Percentiles rank a stretch among this genome's conserved stretches.
Evolutionary conservation across 371 early-diverging fungal species (phyloP).

Genomic region (Actinomucor elegans): DNA sequence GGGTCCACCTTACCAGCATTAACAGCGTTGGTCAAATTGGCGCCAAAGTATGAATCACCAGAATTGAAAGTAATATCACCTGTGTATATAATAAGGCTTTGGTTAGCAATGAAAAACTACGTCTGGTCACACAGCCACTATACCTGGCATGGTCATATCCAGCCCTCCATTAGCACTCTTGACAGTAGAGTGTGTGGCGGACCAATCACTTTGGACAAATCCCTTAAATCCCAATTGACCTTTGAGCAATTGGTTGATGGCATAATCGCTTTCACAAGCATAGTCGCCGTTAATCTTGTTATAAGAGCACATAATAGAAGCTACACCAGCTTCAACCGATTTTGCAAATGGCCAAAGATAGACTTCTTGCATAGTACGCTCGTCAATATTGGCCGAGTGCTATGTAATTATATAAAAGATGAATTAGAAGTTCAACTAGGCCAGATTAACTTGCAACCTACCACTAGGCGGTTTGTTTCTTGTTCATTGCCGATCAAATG

Average conservation of each 20-base stretch:
- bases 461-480: slow-evolving; percentile 34
- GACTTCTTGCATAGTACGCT: slow-evolving; percentile 56
- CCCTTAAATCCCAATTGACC: slow-evolving; percentile 48
- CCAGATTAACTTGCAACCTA: neutral
- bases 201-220: slow-evolving; percentile 43
- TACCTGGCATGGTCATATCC: slow-evolving; percentile 63
- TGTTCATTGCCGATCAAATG: slow-evolving; percentile 57
- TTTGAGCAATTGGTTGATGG: slow-evolving; percentile 46
- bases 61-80: slow-evolving; percentile 37
- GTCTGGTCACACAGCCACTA: too few species aligned
- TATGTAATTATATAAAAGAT: neutral
- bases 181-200: slow-evolving; percentile 34
- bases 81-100: too few species aligned
- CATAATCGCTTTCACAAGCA: slow-evolving; percentile 50
- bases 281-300: slow-evolving; percentile 51
- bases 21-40: slow-evolving; percentile 38
- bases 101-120: too few species aligned
- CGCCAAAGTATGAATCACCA: slow-evolving; percentile 36
- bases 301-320: slow-evolving; percentile 60
- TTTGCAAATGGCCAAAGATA: slow-evolving; percentile 58
- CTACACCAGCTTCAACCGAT: slow-evolving; percentile 54
- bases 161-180: slow-evolving; percentile 47
- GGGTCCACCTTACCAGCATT: slow-evolving; percentile 27
- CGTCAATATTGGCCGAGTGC: slow-evolving; percentile 47
- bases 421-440: neutral